phyloP scores from a whole-genome alignment of 106 monocot species.

The Hemerocallis citrina region DNA sequence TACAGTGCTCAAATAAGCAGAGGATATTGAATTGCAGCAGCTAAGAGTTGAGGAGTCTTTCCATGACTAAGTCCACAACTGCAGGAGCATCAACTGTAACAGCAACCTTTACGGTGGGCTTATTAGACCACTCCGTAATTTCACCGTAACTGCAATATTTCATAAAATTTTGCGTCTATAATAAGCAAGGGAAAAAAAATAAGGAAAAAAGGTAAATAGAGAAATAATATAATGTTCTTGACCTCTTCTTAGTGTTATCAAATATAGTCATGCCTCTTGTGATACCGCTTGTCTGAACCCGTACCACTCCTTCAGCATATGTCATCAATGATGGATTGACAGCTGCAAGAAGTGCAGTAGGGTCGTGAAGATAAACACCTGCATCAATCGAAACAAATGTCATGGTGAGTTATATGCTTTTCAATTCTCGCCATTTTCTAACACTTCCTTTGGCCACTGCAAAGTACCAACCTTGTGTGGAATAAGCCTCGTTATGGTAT shows the following conservation, averaged over 20 bases:
- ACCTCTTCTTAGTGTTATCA: conserved; percentile 88
- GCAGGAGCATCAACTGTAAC: conserved; percentile 84
- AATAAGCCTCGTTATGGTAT: conserved; percentile 83
- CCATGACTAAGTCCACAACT: conserved; percentile 54
- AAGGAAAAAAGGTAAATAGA: no score
- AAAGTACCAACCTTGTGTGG: conserved; percentile 39
- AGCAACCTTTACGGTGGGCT: conserved; percentile 87
- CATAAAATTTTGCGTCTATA: no score
- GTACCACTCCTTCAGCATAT: conserved; percentile 79
- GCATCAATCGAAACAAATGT: conserved; percentile 17
- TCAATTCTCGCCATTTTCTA: no score
- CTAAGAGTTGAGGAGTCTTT: conserved; percentile 59
- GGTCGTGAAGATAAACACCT: conserved; percentile 98
- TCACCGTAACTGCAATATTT: conserved; percentile 42
- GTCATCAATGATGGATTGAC: conserved; percentile 87
- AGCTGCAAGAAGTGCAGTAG: conserved; percentile 80
- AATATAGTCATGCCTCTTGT: conserved; percentile 82
- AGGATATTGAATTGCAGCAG: no score
- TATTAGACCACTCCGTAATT: conserved; percentile 67
- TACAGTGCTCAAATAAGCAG: no score
- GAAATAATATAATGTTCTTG: conserved; percentile 2
- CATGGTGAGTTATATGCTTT: neutral
- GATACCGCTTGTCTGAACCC: conserved; percentile 91
- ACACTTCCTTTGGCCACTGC: no score
- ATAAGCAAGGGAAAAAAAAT: no score